Conservation (phyloP, 2,329 filamentous ascomycete genomes). For the Venturia aucupariae region DNA sequence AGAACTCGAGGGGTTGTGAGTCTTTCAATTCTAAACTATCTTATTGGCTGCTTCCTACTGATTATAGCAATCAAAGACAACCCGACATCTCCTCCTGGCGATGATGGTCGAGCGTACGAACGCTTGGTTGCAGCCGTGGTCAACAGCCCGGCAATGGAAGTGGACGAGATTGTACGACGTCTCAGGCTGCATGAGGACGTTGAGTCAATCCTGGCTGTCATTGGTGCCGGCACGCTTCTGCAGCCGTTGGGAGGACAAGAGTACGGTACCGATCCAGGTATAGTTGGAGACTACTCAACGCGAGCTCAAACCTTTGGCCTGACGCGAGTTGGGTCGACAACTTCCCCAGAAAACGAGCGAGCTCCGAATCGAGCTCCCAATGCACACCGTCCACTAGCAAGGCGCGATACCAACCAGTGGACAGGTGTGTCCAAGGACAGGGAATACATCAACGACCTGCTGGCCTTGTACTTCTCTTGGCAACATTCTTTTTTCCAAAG, state of each 20-base stretch:
- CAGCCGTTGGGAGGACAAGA: constrained; percentile 12
- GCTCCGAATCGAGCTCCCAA: not conserved
- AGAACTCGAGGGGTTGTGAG: constrained; percentile 15
- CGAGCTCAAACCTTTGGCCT: constrained; percentile 11
- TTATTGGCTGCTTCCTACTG: not conserved
- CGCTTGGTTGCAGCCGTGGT: constrained; percentile 4
- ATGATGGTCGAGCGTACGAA: not conserved
- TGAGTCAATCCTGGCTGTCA: constrained; percentile 4
- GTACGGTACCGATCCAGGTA: not conserved
- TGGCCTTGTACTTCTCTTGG: constrained; percentile 60
- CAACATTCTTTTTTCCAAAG: constrained; percentile 67
- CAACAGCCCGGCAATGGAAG: constrained; percentile 9
- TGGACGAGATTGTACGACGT: constrained; percentile 18
- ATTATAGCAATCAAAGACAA: not conserved
- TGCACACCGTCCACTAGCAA: constrained; percentile 5
- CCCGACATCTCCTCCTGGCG: not conserved
- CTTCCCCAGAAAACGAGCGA: not conserved
- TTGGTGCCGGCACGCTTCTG: constrained; percentile 15
- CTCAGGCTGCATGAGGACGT: constrained; percentile 10
- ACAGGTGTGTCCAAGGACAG: constrained; percentile 31
- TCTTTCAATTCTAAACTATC: not conserved
- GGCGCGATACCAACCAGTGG: constrained; percentile 1
- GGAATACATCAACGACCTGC: constrained; percentile 51
- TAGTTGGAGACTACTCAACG: constrained; percentile 3
- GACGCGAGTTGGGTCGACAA: constrained; percentile 7